These are phyloP conservation scores for Podila clonocystis DNA, from an alignment of 192 early-diverging fungal genomes.

Conservation along the genomic window DNA sequence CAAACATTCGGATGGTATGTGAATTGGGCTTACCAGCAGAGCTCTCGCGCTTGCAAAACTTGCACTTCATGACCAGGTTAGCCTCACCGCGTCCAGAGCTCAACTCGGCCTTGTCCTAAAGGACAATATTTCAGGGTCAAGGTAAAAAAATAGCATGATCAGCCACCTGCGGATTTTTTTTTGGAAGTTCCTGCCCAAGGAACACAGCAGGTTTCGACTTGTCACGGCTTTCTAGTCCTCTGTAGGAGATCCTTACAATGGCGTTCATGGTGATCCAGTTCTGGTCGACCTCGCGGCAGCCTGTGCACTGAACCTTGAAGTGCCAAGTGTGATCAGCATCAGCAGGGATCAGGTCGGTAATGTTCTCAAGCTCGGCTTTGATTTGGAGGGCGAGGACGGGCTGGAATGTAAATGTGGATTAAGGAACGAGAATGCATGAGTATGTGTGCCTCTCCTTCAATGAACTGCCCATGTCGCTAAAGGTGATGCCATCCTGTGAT, in stretches of 20 bases:
- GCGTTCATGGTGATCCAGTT: conserved; percentile 74
- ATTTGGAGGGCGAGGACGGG: conserved; percentile 66
- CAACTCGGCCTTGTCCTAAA: conserved; percentile 68
- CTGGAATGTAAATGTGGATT: background rate
- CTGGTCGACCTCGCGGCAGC: conserved; percentile 80
- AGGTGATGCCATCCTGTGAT: too few relatives aligned
- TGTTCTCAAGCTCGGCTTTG: conserved; percentile 85
- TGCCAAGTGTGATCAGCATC: conserved; percentile 73
- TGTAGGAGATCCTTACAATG: conserved; percentile 43
- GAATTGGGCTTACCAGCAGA: conserved; percentile 63
- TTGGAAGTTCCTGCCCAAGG: background rate
- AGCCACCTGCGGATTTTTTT: background rate
- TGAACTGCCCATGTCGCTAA: too few relatives aligned
- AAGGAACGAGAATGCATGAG: background rate
- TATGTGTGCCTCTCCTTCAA: too few relatives aligned
- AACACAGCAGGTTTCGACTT: background rate
- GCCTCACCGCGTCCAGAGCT: conserved; percentile 81
- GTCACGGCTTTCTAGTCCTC: background rate
- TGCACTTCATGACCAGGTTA: conserved; percentile 91
- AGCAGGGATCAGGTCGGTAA: conserved; percentile 75
- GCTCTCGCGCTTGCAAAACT: conserved; percentile 85
- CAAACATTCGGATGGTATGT: background rate
- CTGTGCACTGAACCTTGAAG: conserved; percentile 81
- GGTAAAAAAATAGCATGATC: background rate
- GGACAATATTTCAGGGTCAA: conserved; percentile 8